Percentiles rank a stretch among this genome's conserved stretches.
These are phyloP conservation scores for Purshia tridentata DNA, from an alignment of 306 rosid species.

Conservation along the genomic window DNA sequence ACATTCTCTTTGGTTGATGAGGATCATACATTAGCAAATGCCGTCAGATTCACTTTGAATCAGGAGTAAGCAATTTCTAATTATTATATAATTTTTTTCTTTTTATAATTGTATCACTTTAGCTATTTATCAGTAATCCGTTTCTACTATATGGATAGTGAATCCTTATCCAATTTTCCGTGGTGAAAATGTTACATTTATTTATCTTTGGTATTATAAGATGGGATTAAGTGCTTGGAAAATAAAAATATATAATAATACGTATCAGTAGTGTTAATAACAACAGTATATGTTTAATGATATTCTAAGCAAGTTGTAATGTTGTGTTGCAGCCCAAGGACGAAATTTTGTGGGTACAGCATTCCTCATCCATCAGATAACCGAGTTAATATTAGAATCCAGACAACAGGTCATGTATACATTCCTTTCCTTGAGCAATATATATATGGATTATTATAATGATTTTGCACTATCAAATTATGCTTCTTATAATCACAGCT, in stretches of 20 bases:
- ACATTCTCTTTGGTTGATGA: conserved; percentile 66
- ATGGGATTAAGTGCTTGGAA: background rate
- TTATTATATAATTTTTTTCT: background rate
- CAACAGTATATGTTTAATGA: background rate
- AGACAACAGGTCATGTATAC: conserved; percentile 60
- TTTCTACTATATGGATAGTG: background rate
- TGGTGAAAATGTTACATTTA: background rate
- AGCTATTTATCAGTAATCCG: background rate
- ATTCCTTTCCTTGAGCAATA: background rate
- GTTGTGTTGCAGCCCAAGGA: conserved; percentile 64
- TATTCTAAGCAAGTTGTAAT: conserved; percentile 12
- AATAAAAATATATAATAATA: background rate
- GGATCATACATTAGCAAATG: conserved; percentile 77
- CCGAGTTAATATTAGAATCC: conserved; percentile 74
- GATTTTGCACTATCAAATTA: background rate
- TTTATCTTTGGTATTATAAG: background rate
- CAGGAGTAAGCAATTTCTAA: conserved; percentile 57
- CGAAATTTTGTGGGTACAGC: conserved; percentile 72
- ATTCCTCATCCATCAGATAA: conserved; percentile 92
- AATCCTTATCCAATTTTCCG: background rate
- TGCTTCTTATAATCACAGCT: background rate
- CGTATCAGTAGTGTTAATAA: background rate
- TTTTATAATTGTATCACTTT: background rate
- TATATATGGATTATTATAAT: background rate
- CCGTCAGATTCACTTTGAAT: conserved; percentile 65